Evolutionary conservation across 2,329 filamentous ascomycete species (phyloP).

Genomic region (Aspergillus novoparasiticus): DNA sequence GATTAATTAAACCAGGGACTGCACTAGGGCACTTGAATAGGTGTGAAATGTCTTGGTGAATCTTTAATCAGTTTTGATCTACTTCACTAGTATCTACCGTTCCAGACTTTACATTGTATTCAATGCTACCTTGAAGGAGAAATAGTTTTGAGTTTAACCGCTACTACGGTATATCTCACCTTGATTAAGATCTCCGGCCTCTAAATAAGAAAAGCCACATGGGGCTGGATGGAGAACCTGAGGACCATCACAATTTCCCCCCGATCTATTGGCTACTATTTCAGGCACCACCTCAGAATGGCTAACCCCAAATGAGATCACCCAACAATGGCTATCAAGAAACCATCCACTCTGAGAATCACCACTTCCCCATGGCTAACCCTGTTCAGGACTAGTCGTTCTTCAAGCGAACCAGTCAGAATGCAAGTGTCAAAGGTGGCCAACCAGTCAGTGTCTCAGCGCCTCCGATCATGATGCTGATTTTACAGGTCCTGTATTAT

Average conservation of each 20-base stretch:
- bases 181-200: neutral
- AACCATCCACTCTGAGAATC: neutral
- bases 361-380: constrained; percentile 4
- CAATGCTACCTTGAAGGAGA: no score
- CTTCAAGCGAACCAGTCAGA: constrained; percentile 18
- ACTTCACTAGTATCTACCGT: neutral
- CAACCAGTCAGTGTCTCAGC: constrained; percentile 19
- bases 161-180: neutral
- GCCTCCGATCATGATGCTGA: neutral
- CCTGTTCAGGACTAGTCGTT: neutral
- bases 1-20: constrained; percentile 2
- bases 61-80: neutral
- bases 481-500: constrained; percentile 3
- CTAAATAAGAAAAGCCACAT: neutral
- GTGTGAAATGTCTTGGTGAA: neutral
- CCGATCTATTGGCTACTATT: constrained; percentile 4
- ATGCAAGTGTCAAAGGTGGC: neutral
- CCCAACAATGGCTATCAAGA: constrained; percentile 7
- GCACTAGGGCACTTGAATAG: neutral
- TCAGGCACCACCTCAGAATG: neutral
- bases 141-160: no score
- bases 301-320: neutral
- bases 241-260: neutral
- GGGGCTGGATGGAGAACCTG: neutral
- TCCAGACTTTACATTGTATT: neutral